Evolutionary conservation across 1,284 basidiomycete genomes (phyloP).

Genomic region (Pascua sp.): DNA sequence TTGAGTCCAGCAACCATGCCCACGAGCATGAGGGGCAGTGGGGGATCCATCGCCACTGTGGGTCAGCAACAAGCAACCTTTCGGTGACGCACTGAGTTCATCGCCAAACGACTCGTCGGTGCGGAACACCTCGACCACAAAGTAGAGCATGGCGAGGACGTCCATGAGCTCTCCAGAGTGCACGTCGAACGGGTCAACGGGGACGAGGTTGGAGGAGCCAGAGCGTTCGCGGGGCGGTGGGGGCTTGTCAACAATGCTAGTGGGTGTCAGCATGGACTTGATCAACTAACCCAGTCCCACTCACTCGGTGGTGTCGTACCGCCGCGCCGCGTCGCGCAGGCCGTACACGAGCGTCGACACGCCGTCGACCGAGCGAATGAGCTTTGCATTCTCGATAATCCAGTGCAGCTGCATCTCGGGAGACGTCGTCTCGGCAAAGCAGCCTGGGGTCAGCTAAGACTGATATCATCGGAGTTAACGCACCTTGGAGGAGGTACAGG

Average conservation of each 20-base stretch:
- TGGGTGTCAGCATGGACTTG: neutral
- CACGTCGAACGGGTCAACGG: slow-evolving; percentile 38
- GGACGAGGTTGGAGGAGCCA: slow-evolving; percentile 12
- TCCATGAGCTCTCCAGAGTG: slow-evolving; percentile 80
- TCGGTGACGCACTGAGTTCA: slow-evolving; percentile 73
- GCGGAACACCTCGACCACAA: slow-evolving; percentile 86
- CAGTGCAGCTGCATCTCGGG: slow-evolving; percentile 93
- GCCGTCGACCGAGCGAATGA: slow-evolving; percentile 79
- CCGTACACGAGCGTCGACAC: slow-evolving; percentile 78
- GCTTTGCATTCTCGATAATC: slow-evolving; percentile 90
- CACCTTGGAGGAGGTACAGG: slow-evolving; percentile 88
- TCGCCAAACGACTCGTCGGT: slow-evolving; percentile 89
- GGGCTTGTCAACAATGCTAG: slow-evolving; percentile 8
- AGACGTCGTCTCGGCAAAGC: slow-evolving; percentile 83
- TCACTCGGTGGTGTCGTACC: slow-evolving; percentile 57
- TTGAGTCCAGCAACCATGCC: slow-evolving; percentile 81
- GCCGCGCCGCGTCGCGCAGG: slow-evolving; percentile 81
- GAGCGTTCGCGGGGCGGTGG: slow-evolving; percentile 10
- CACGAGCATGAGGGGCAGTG: slow-evolving; percentile 88
- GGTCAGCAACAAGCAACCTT: neutral
- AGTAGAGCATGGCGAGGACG: slow-evolving; percentile 87
- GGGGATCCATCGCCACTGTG: slow-evolving; percentile 89
- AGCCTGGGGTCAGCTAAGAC: slow-evolving; percentile 58
- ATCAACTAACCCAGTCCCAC: slow-evolving; percentile 1
- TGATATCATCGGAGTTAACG: slow-evolving; percentile 6